Conservation (phyloP, 2,329 filamentous ascomycete genomes). For the Xylariomycetidae sp. region DNA sequence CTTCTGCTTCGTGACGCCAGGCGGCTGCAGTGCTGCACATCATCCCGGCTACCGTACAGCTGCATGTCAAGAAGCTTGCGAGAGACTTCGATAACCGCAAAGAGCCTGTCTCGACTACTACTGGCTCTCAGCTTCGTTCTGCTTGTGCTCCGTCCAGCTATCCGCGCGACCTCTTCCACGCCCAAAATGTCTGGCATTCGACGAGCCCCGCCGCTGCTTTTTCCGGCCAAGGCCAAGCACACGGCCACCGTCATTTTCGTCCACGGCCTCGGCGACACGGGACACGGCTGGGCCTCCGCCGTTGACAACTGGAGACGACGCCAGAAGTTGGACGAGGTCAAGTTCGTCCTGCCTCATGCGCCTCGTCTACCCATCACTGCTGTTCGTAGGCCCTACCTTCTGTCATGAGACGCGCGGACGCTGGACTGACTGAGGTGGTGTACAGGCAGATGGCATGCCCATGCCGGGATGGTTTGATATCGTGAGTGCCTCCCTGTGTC, state of each 20-base stretch:
- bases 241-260: conserved; percentile 93
- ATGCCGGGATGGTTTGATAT: conserved; percentile 92
- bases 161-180: conserved; percentile 7
- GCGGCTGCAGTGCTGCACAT: too few relatives aligned
- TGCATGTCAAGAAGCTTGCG: too few relatives aligned
- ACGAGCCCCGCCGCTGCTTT: conserved; percentile 23
- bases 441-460: conserved; percentile 63
- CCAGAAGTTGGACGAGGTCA: conserved; percentile 77
- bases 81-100: too few relatives aligned
- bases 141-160: too few relatives aligned
- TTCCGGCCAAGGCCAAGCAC: conserved; percentile 45
- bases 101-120: too few relatives aligned
- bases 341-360: conserved; percentile 91
- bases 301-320: conserved; percentile 83
- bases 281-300: conserved; percentile 71
- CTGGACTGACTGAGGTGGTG: neutral
- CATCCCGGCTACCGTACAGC: too few relatives aligned
- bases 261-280: conserved; percentile 85
- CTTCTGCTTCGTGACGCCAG: too few relatives aligned
- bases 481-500: conserved; percentile 34
- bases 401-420: neutral
- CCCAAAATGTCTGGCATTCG: conserved; percentile 18
- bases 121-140: too few relatives aligned
- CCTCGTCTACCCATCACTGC: conserved; percentile 80
- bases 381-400: conserved; percentile 39